phyloP scores from a whole-genome alignment of 192 early-diverging fungal genomes.

The Podila clonocystis region DNA sequence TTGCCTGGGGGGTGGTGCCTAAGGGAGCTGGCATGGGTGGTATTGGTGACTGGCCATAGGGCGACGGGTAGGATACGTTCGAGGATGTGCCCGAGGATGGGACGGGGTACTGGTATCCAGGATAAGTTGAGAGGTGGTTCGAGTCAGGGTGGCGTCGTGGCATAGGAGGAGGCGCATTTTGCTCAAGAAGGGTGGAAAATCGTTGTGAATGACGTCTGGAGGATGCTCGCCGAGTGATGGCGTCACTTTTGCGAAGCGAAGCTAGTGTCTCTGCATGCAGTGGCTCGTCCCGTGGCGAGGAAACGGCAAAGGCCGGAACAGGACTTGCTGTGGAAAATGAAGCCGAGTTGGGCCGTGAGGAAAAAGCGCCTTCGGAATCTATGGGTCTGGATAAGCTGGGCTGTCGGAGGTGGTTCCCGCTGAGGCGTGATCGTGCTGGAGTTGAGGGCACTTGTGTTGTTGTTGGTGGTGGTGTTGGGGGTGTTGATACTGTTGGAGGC shows the following conservation, averaged over 20 bases:
- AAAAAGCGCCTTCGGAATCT: neutral
- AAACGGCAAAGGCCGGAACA: slow-evolving; percentile 14
- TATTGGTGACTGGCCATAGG: neutral
- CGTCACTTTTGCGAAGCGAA: slow-evolving; percentile 46
- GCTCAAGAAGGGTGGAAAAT: slow-evolving; percentile 44
- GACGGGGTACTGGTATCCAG: slow-evolving; percentile 13
- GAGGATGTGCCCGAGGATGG: neutral
- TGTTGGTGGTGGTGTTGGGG: neutral
- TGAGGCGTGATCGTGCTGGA: neutral
- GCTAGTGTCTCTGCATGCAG: slow-evolving; percentile 42
- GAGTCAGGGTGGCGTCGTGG: slow-evolving; percentile 21
- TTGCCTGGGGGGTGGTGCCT: neutral
- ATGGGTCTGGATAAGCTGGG: neutral
- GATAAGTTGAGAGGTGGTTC: slow-evolving; percentile 34
- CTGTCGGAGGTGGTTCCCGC: neutral
- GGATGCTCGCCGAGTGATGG: slow-evolving; percentile 39
- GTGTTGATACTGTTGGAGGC: neutral
- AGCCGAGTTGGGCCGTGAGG: neutral
- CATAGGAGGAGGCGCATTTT: slow-evolving; percentile 31
- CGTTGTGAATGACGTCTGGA: slow-evolving; percentile 46
- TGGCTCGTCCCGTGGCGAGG: slow-evolving; percentile 28
- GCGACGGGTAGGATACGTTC: neutral
- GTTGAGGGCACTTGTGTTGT: slow-evolving; percentile 5
- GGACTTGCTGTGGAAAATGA: neutral
- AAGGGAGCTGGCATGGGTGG: neutral